A percentile compares a stretch with the other conserved stretches of the same genome.
Conservation (phyloP, 2,329 filamentous ascomycete genomes). For the Remersonia thermophila region DNA sequence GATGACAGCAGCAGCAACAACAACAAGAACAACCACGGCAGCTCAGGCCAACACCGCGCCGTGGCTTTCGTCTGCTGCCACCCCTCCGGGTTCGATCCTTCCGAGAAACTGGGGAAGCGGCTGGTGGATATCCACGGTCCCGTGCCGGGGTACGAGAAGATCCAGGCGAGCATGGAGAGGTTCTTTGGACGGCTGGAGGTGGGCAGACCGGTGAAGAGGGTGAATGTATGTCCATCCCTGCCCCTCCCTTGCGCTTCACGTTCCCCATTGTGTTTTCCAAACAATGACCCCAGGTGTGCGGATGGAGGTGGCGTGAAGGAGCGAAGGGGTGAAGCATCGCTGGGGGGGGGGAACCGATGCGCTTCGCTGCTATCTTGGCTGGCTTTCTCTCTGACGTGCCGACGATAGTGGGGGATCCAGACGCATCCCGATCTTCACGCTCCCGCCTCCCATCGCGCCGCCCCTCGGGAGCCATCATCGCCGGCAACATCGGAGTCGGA, state of each 20-base stretch:
- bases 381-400: no score
- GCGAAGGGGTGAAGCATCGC: no score
- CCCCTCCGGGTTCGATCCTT: slow-evolving; percentile 40
- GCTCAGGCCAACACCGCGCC: slow-evolving; percentile 27
- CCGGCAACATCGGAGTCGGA: no score
- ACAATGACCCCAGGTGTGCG: no score
- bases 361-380: no score
- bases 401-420: slow-evolving; percentile 35
- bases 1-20: no score
- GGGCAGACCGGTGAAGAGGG: slow-evolving; percentile 36
- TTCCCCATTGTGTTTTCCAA: no score
- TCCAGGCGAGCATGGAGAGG: slow-evolving; percentile 41
- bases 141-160: slow-evolving; percentile 43
- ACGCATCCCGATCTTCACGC: slow-evolving; percentile 31
- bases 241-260: no score
- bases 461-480: no score
- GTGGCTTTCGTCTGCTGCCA: slow-evolving; percentile 41
- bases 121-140: slow-evolving; percentile 38
- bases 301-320: no score
- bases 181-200: slow-evolving; percentile 37
- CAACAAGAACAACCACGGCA: no score
- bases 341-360: no score
- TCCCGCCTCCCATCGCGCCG: slow-evolving; percentile 12
- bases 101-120: slow-evolving; percentile 35
- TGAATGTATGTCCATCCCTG: slow-evolving; percentile 35